phyloP scores from a whole-genome alignment of 2,329 filamentous ascomycete species.

The Colletotrichum navitas region DNA sequence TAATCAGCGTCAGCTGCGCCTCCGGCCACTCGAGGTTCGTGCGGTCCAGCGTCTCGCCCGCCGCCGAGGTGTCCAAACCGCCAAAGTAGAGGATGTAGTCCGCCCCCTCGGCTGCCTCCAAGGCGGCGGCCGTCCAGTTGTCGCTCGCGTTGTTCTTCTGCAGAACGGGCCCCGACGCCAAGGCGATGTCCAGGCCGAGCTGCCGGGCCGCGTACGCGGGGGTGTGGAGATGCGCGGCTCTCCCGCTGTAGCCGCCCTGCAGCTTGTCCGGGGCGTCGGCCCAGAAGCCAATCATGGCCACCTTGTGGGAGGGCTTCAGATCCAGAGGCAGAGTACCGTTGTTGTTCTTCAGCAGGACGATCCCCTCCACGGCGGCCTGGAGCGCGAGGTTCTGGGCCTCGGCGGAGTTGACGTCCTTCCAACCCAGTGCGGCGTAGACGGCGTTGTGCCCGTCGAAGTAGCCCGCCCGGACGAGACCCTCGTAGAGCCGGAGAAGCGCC shows the following conservation, averaged over 20 bases:
- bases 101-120: conserved; percentile 56
- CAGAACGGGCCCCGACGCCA: not conserved
- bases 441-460: conserved; percentile 64
- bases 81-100: conserved; percentile 68
- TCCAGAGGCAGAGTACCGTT: conserved; percentile 56
- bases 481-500: conserved; percentile 65
- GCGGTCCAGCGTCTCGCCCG: conserved; percentile 66
- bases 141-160: conserved; percentile 43
- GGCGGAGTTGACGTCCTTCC: not conserved
- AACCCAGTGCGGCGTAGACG: conserved; percentile 54
- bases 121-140: conserved; percentile 44
- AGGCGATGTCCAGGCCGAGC: not conserved
- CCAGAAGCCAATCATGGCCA: conserved; percentile 16
- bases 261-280: conserved; percentile 10
- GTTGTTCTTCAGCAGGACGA: conserved; percentile 25
- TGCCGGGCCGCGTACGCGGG: conserved; percentile 1
- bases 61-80: conserved; percentile 66
- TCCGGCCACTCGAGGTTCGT: conserved; percentile 63
- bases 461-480: conserved; percentile 65
- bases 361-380: not conserved
- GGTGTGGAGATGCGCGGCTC: not conserved
- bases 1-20: conserved; percentile 64
- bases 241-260: conserved; percentile 12
- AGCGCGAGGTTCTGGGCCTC: not conserved
- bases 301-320: conserved; percentile 37